phyloP scores from a whole-genome alignment of 2,329 filamentous ascomycete species.

The Verticillium nonalfalfae region DNA sequence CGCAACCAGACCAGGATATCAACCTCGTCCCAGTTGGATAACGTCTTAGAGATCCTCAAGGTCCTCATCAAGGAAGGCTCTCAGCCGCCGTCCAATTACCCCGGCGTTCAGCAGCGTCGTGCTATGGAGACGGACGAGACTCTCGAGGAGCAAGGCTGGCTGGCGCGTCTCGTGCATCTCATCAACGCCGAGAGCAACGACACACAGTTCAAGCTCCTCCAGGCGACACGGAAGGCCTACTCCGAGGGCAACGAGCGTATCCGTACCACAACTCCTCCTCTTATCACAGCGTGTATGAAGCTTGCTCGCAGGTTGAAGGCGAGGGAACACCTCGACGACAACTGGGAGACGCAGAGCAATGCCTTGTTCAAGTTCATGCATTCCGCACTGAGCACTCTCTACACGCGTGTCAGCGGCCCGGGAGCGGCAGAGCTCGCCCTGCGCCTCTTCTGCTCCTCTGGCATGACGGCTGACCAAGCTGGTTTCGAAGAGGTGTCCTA shows the following conservation, averaged over 20 bases:
- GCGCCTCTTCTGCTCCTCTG: conserved; percentile 84
- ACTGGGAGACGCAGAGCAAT: conserved; percentile 59
- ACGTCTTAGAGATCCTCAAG: conserved; percentile 79
- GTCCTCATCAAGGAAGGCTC: conserved; percentile 92
- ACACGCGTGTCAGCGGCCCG: conserved; percentile 70
- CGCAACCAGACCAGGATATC: conserved; percentile 75
- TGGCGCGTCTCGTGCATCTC: conserved; percentile 86
- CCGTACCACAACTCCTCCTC: conserved; percentile 87
- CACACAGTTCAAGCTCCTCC: conserved; percentile 88
- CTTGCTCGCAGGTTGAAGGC: conserved; percentile 83
- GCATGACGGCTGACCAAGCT: conserved; percentile 85
- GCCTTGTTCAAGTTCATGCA: conserved; percentile 95
- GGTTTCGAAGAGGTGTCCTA: conserved; percentile 95
- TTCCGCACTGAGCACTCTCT: conserved; percentile 77
- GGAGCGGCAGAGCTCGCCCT: conserved; percentile 83
- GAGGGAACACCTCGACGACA: conserved; percentile 73
- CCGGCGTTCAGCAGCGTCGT: conserved; percentile 71
- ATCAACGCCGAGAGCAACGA: conserved; percentile 81
- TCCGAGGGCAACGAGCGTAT: conserved; percentile 91
- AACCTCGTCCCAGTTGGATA: conserved; percentile 74
- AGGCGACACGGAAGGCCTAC: conserved; percentile 81
- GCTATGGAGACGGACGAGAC: conserved; percentile 89
- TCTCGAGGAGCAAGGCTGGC: conserved; percentile 95
- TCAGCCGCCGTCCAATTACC: conserved; percentile 77
- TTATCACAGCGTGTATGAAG: conserved; percentile 86